phyloP scores from a whole-genome alignment of 352 stramenopile species.

The Albugo candida region DNA sequence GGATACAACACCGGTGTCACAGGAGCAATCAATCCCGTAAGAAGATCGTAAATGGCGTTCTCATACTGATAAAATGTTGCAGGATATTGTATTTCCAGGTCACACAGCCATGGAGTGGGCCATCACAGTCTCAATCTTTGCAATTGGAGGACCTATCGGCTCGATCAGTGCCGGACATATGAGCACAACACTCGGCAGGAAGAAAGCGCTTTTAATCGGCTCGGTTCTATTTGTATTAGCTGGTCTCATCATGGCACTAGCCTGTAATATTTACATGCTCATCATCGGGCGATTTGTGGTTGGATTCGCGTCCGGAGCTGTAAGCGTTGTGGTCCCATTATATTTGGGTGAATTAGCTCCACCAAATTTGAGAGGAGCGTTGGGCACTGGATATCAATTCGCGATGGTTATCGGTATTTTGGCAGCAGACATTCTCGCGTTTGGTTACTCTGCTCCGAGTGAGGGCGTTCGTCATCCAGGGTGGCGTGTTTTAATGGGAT shows the following conservation, averaged over 20 bases:
- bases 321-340: slow-evolving; percentile 49
- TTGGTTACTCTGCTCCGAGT: slow-evolving; percentile 34
- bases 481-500: slow-evolving; percentile 49
- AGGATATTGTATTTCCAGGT: slow-evolving; percentile 37
- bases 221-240: slow-evolving; percentile 23
- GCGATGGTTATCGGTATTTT: slow-evolving; percentile 53
- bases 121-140: slow-evolving; percentile 46
- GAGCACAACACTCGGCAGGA: slow-evolving; percentile 27
- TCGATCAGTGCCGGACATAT: slow-evolving; percentile 38
- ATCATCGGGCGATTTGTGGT: slow-evolving; percentile 50
- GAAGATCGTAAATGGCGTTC: slow-evolving; percentile 36
- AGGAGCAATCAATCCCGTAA: slow-evolving; percentile 40
- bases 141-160: slow-evolving; percentile 34
- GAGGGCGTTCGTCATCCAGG: slow-evolving; percentile 29
- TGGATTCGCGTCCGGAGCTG: slow-evolving; percentile 39
- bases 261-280: slow-evolving; percentile 44
- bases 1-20: slow-evolving; percentile 61
- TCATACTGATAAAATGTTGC: slow-evolving; percentile 37
- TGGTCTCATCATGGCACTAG: slow-evolving; percentile 18
- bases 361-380: slow-evolving; percentile 43
- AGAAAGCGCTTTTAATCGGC: slow-evolving; percentile 21
- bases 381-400: slow-evolving; percentile 57
- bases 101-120: slow-evolving; percentile 45
- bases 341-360: slow-evolving; percentile 50
- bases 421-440: slow-evolving; percentile 24